phyloP scores from a whole-genome alignment of 495 filamentous ascomycete genomes.

The Gamarada debralockiae region DNA sequence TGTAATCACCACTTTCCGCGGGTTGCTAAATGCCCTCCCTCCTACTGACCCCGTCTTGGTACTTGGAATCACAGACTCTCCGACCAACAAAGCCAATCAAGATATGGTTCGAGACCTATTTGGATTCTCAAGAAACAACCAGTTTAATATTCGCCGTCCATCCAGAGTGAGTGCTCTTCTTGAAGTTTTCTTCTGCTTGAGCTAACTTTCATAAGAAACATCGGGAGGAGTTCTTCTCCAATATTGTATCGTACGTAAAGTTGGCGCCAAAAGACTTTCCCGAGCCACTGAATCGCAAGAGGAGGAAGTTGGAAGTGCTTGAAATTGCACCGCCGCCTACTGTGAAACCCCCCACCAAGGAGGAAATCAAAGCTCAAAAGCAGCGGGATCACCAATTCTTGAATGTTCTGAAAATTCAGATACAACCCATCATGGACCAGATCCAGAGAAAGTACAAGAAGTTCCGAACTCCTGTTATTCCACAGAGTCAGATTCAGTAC shows the following conservation, averaged over 20 bases:
- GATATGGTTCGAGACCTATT: conserved; percentile 75
- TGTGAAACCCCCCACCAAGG: conserved; percentile 59
- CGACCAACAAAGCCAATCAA: conserved; percentile 46
- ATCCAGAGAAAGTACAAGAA: conserved; percentile 79
- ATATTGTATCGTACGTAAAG: conserved; percentile 66
- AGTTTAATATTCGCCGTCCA: conserved; percentile 64
- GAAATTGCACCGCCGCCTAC: conserved; percentile 68
- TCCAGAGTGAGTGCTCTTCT: conserved; percentile 41
- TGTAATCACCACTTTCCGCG: conserved; percentile 73
- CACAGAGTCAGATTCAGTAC: conserved; percentile 67
- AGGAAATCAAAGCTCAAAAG: conserved; percentile 75
- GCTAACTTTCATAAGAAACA: conserved; percentile 44
- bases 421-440: conserved; percentile 94
- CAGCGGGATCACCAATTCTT: conserved; percentile 74
- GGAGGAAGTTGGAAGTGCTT: conserved; percentile 72
- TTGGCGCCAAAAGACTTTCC: conserved; percentile 82
- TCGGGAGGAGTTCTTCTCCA: conserved; percentile 72
- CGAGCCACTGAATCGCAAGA: conserved; percentile 78
- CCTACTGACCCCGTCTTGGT: conserved; percentile 87
- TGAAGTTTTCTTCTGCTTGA: background rate
- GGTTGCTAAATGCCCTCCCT: conserved; percentile 70
- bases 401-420: conserved; percentile 78
- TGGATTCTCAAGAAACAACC: conserved; percentile 75
- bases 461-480: conserved; percentile 77
- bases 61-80: conserved; percentile 71